Evolutionary conservation across 805 yeast species (phyloP).

Genomic region (Cyberlindnera nakhonratchasimensis): DNA sequence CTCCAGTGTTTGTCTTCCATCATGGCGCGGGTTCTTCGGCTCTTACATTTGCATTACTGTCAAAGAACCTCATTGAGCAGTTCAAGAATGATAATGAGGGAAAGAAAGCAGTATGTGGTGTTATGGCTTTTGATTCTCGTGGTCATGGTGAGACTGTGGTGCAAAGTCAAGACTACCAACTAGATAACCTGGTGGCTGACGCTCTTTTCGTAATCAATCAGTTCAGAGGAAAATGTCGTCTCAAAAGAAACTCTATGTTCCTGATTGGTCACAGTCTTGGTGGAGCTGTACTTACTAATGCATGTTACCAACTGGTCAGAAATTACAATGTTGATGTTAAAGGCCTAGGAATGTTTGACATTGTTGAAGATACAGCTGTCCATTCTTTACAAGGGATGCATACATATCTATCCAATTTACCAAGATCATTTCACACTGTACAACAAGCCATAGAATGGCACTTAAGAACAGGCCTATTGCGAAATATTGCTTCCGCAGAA

Average conservation of each 20-base stretch:
- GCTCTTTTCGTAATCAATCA: slow-evolving; percentile 43
- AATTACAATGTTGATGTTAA: slow-evolving; percentile 32
- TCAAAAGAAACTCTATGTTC: slow-evolving; percentile 37
- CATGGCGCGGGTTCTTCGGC: slow-evolving; percentile 97
- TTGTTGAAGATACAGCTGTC: slow-evolving; percentile 90
- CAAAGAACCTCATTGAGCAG: slow-evolving; percentile 33
- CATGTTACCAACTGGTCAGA: slow-evolving; percentile 31
- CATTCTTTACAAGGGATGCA: slow-evolving; percentile 66
- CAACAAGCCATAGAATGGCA: slow-evolving; percentile 82
- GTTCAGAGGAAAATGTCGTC: slow-evolving; percentile 30
- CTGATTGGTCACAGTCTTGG: slow-evolving; percentile 92
- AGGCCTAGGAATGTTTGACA: slow-evolving; percentile 82
- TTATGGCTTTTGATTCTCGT: slow-evolving; percentile 72
- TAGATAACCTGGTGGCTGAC: slow-evolving; percentile 57
- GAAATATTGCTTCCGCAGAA: slow-evolving; percentile 58
- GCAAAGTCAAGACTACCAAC: slow-evolving; percentile 33
- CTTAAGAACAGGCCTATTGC: slow-evolving; percentile 46
- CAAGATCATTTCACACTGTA: slow-evolving; percentile 49
- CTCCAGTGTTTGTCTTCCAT: slow-evolving; percentile 69
- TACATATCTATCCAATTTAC: slow-evolving; percentile 60
- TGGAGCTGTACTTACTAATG: slow-evolving; percentile 73
- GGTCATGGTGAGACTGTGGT: slow-evolving; percentile 70
- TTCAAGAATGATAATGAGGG: slow-evolving; percentile 16
- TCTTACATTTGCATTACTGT: slow-evolving; percentile 63
- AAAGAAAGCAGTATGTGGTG: slow-evolving; percentile 47